A percentile compares a stretch with the other conserved stretches of the same genome.
Evolutionary conservation across 225 moss, liverwort and hornwort species (phyloP).

Genomic region (Pseudisothecium myosuroides): DNA sequence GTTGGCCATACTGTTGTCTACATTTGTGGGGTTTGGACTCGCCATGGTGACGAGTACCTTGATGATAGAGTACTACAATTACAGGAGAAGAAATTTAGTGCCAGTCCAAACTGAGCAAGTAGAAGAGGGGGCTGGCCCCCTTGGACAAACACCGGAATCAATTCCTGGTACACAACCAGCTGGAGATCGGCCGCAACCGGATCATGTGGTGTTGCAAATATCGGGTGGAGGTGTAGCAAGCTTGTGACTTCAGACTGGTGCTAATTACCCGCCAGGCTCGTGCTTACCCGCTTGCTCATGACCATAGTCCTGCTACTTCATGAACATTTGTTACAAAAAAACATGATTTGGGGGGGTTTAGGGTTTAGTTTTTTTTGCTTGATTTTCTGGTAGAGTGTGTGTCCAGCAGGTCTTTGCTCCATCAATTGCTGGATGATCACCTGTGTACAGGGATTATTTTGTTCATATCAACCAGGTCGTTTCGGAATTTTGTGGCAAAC

Average conservation of each 20-base stretch:
- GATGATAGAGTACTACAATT: constrained; percentile 11
- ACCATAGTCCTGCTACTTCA: not conserved
- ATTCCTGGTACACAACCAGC: not conserved
- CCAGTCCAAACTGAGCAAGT: not conserved
- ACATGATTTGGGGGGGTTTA: not conserved
- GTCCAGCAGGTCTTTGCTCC: not conserved
- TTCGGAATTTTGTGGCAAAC: not conserved
- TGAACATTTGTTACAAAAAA: not conserved
- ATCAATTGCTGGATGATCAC: not conserved
- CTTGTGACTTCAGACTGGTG: not conserved
- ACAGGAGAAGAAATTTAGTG: not conserved
- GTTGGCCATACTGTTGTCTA: constrained; percentile 16
- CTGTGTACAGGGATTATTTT: not conserved
- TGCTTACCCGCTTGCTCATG: not conserved
- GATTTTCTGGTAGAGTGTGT: not conserved
- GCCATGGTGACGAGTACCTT: constrained; percentile 23
- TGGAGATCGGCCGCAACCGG: not conserved
- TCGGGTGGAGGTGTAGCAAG: not conserved
- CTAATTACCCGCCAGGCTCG: not conserved
- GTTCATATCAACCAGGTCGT: not conserved
- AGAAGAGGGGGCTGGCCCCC: not conserved
- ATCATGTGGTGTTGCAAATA: not conserved
- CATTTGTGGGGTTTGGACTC: constrained; percentile 27
- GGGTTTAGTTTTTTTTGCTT: not conserved
- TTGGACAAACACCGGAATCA: not conserved